Base-by-base conservation (phyloP, 1,139 yeast genomes). In the Starmera stellimalicola region DNA sequence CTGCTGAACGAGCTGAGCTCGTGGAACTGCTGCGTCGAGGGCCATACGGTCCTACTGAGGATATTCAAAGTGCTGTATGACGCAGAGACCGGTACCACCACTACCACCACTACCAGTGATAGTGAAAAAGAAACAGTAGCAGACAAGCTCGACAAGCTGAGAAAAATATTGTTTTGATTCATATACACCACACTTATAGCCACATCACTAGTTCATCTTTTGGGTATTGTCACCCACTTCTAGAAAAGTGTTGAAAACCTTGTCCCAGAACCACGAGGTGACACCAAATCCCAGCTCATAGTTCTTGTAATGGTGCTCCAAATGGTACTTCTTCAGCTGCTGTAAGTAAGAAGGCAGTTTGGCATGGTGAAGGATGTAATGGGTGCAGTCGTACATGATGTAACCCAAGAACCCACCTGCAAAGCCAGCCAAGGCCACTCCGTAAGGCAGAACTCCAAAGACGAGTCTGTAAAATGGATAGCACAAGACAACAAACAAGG, bases 201-300 rank as follows among this genome's bases (percentile, higher is more conserved):
- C 4, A 10, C 4, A 20, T 27, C 15, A 27, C 7, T 16, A n/a
- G 22, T 18, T 20, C n/a, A n/a, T n/a, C 12, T 43, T 43, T 35
- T 44, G 43, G 14, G 33, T 26, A 17, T 38, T 34, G 16, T 33
- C 40, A 35, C 53, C 53, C 33, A 58, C 58, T 32, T 58, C 57
- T 35, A 76, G 54, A 37, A 65, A 68, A 29, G 96, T 91, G 35
- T 80, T 82, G 57, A 93, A 91, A 12, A 91, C 83, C 30, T 65
- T 71, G 58, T 91, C 98, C 98, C 98, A 91, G 59, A 85, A 85
- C 61, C 73, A 75, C 40, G 87, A 73, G 28, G 97, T 84, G 40
- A 91, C 97, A 47, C 99, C 99, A 49, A 85, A 91, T 2, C 97
- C 99, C 52, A 87, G 62, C 58, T 91, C 95, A 58, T 84, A 93